Percentiles rank a stretch among this genome's conserved stretches.
These are phyloP conservation scores for Ophiostoma populinum DNA, from an alignment of 2,329 filamentous ascomycete genomes.

Conservation along the genomic window DNA sequence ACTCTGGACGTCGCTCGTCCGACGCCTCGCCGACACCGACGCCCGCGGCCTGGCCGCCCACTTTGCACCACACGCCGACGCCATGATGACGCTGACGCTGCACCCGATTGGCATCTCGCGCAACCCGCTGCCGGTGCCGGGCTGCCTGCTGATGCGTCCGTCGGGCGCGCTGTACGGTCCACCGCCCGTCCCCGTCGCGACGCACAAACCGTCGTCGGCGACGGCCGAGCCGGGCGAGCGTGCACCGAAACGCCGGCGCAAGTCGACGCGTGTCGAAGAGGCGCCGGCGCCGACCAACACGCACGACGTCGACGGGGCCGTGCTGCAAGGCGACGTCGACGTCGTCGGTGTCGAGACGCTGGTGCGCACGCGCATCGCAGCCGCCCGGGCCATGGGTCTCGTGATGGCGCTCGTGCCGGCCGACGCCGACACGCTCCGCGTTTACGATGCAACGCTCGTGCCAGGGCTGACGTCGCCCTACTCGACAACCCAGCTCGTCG, in stretches of 20 bases:
- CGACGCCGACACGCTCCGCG: conserved; percentile 31
- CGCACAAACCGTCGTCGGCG: conserved; percentile 31
- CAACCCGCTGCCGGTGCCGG: conserved; percentile 84
- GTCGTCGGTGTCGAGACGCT: conserved; percentile 79
- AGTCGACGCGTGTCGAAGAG: conserved; percentile 69
- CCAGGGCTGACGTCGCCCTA: conserved; percentile 53
- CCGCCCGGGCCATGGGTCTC: conserved; percentile 71
- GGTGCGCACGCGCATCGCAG: conserved; percentile 75
- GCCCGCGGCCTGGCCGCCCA: conserved; percentile 49
- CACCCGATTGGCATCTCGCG: conserved; percentile 86
- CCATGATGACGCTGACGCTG: conserved; percentile 70
- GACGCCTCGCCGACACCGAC: conserved; percentile 43
- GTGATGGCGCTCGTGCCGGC: conserved; percentile 64
- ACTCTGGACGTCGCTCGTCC: conserved; percentile 68
- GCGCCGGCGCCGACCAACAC: conserved; percentile 43
- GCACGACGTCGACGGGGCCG: conserved; percentile 93
- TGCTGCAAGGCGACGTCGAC: conserved; percentile 94
- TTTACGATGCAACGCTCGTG: conserved; percentile 47
- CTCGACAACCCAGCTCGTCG: conserved; percentile 72
- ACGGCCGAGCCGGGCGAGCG: conserved; percentile 42
- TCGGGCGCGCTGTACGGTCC: conserved; percentile 63
- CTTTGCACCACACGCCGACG: conserved; percentile 56
- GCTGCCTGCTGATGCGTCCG: conserved; percentile 75
- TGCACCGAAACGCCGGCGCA: conserved; percentile 59
- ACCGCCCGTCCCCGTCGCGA: conserved; percentile 19